Evolutionary conservation across 148 eudicot species (phyloP).

Genomic region (Camellia japonica): DNA sequence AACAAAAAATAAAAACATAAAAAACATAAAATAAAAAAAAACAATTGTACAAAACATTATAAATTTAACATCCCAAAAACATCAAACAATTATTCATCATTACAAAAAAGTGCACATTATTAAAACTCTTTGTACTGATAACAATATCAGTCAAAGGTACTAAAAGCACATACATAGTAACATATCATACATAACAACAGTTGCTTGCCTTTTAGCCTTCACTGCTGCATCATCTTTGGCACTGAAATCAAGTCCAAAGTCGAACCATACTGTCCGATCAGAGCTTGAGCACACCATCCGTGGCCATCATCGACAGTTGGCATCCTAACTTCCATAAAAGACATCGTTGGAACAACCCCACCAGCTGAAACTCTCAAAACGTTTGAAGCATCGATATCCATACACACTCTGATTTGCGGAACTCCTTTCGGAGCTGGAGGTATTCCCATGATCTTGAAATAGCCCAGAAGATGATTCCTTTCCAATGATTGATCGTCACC

Average conservation of each 20-base stretch:
- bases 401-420: constrained; percentile 68
- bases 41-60: background rate
- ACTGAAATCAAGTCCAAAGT: constrained; percentile 52
- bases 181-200: background rate
- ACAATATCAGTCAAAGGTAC: background rate
- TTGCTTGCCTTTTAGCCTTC: constrained; percentile 1
- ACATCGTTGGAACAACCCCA: constrained; percentile 38
- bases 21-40: too few relatives aligned
- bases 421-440: constrained; percentile 70
- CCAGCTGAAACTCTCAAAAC: constrained; percentile 68
- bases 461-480: constrained; percentile 71
- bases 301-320: constrained; percentile 86
- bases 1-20: too few relatives aligned
- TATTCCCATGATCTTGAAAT: constrained; percentile 69
- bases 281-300: constrained; percentile 87
- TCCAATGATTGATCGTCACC: constrained; percentile 55
- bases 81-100: background rate
- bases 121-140: background rate
- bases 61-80: background rate
- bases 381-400: constrained; percentile 84
- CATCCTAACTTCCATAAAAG: constrained; percentile 90
- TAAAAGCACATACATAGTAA: background rate
- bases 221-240: constrained; percentile 40
- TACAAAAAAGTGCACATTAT: background rate
- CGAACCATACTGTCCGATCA: constrained; percentile 51